Evolutionary conservation across 768 basidiomycete genomes (phyloP), one percentile per base, ranked within the genome.

Genomic region (Flagelloscypha sp.): DNA sequence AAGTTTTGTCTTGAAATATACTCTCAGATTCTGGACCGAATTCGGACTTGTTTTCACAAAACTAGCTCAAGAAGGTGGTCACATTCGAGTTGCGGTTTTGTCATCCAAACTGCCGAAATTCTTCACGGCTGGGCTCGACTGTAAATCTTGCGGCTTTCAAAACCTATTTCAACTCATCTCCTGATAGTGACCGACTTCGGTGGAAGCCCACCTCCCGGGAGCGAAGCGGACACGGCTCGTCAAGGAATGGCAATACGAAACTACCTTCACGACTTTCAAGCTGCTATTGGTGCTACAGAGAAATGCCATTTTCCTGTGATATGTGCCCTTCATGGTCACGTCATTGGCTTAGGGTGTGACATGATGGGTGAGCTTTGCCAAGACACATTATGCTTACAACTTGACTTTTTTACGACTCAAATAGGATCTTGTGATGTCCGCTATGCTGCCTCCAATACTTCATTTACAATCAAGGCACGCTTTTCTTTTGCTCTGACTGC

Each of bases 101-200:
- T 75, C 80, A 1, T 88, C 86, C 0, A 62, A 60, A 2, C 50
- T 82, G 2, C 74, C 79, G 0, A 87, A 83, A 52, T 55, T 76
- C 4, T 94, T 89, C 53, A 83, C 82, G 0, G 89, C 86, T 2
- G 90, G 92, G 0, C 55, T 94, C 5, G 90, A 94, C 52, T 52
- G 89, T 86, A 44, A 43, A 72, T 47, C 24, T 20, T 15, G 4
- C 27, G 24, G n/a, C 16, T 6, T 20, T 18, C 17, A 18, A 29
- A 38, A 33, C 16, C 24, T n/a, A 22, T n/a, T n/a, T 10, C 27
- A 21, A 15, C 18, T 2, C 24, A 8, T 23, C 20, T 35, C 12
- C 11, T 6, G n/a, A n/a, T 8, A 68, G 59, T 68, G 20, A 42
- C 45, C 12, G 55, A 61, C 13, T 59, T 57, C 8, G 43, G 24